These are phyloP conservation scores for Collybiopsis luxurians DNA, from an alignment of 768 basidiomycete genomes.

Conservation along the genomic window DNA sequence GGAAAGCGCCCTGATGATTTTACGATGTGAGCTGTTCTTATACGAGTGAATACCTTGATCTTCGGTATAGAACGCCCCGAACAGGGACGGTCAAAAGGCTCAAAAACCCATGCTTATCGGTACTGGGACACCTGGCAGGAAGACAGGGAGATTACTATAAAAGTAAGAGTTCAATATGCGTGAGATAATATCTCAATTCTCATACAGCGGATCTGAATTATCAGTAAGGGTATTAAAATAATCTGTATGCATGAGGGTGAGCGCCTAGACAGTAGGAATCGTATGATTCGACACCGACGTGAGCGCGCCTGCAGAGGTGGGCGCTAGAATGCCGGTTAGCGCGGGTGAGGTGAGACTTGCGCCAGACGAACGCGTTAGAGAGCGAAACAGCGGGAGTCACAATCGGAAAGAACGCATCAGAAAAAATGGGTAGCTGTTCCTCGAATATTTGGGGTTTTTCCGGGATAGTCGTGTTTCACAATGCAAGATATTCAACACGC, in stretches of 20 bases:
- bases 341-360: neutral
- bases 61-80: neutral
- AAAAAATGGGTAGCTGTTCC: neutral
- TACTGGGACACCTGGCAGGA: neutral
- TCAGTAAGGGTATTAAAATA: neutral
- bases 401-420: slow-evolving; percentile 7
- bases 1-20: neutral
- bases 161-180: neutral
- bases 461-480: slow-evolving; percentile 1
- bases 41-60: slow-evolving; percentile 5
- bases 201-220: neutral
- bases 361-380: neutral
- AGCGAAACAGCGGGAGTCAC: slow-evolving; percentile 4
- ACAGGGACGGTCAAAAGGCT: neutral
- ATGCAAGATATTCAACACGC: neutral
- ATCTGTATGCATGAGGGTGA: neutral
- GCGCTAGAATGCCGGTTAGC: neutral
- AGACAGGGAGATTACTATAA: neutral
- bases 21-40: neutral
- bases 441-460: neutral
- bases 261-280: neutral
- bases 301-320: neutral
- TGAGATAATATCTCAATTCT: neutral
- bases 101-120: neutral
- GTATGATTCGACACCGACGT: neutral